A percentile compares a stretch with the other conserved stretches of the same genome.
phyloP scores from a whole-genome alignment of 2,329 filamentous ascomycete species.

The Apiospora rasikravindrae region DNA sequence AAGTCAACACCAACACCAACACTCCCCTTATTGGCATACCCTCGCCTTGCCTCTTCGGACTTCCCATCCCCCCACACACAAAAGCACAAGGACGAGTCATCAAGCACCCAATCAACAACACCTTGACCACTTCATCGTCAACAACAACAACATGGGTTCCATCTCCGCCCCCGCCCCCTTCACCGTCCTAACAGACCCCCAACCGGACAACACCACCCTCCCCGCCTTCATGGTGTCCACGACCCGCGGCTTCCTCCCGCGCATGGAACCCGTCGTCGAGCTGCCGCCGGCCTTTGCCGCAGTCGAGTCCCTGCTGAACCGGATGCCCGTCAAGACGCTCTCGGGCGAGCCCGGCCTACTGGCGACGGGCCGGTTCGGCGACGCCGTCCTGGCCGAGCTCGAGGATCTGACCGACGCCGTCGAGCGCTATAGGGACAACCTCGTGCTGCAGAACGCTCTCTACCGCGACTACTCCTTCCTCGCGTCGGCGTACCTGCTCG shows the following conservation, averaged over 20 bases:
- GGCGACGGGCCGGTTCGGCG: slow-evolving; percentile 74
- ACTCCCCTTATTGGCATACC: slow-evolving; percentile 43
- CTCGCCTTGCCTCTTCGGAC: slow-evolving; percentile 26
- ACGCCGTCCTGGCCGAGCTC: slow-evolving; percentile 73
- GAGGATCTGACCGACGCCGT: slow-evolving; percentile 77
- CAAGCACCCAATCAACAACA: background rate
- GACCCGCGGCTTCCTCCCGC: slow-evolving; percentile 74
- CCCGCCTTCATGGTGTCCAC: slow-evolving; percentile 83
- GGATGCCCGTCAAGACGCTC: slow-evolving; percentile 70
- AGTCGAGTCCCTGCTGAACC: slow-evolving; percentile 59
- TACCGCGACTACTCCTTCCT: slow-evolving; percentile 94
- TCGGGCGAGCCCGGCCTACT: slow-evolving; percentile 80
- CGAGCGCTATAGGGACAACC: slow-evolving; percentile 73
- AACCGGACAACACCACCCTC: slow-evolving; percentile 65
- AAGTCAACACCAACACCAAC: background rate
- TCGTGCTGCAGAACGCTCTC: slow-evolving; percentile 81
- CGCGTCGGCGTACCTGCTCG: slow-evolving; percentile 85
- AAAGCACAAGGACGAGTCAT: background rate
- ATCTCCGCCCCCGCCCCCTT: slow-evolving; percentile 46
- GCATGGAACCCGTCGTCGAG: slow-evolving; percentile 63
- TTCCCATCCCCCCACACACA: background rate
- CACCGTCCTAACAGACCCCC: slow-evolving; percentile 66
- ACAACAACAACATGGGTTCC: background rate
- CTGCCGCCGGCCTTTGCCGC: slow-evolving; percentile 77
- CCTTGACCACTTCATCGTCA: background rate